Percentiles rank a stretch among this genome's conserved stretches.
Conservation (phyloP, 2,329 filamentous ascomycete species). For the Eutypa lata region DNA sequence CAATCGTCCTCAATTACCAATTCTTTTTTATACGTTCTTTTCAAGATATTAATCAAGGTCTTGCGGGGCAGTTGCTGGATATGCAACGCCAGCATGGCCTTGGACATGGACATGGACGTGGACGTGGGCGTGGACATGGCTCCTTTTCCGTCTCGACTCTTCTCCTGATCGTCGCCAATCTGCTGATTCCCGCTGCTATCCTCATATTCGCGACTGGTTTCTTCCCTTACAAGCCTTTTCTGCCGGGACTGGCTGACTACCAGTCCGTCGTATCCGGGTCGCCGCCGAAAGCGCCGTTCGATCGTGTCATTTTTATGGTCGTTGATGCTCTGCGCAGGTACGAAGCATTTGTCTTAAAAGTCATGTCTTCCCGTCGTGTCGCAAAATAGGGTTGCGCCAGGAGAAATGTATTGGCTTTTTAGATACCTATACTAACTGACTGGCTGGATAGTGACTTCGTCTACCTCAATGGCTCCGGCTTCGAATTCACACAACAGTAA, state of each 20-base stretch:
- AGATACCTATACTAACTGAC: constrained; percentile 8
- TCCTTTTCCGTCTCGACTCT: constrained; percentile 27
- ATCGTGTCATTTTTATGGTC: constrained; percentile 95
- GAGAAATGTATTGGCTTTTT: too few species aligned
- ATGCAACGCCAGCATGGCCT: constrained; percentile 6
- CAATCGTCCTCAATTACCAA: not conserved
- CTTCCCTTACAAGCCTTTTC: constrained; percentile 94
- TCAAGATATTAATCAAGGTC: too few species aligned
- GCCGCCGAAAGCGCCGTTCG: constrained; percentile 68
- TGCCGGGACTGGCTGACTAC: constrained; percentile 77
- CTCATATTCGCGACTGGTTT: constrained; percentile 83
- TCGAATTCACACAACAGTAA: constrained; percentile 78
- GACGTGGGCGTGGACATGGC: constrained; percentile 12
- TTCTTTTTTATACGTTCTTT: too few species aligned
- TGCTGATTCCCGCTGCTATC: constrained; percentile 73
- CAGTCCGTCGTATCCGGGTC: constrained; percentile 51
- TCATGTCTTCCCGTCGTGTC: not conserved
- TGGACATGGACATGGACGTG: not conserved
- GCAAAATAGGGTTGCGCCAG: not conserved
- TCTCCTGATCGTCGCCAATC: constrained; percentile 65
- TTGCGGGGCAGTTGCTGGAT: not conserved
- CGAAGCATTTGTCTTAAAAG: too few species aligned
- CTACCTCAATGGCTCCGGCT: constrained; percentile 75
- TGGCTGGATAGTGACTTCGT: constrained; percentile 75
- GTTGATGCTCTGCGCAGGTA: constrained; percentile 91